Evolutionary conservation across 345 rosid genomes (phyloP), one percentile per base, ranked within the genome.

Genomic region (Lumnitzera racemosa): DNA sequence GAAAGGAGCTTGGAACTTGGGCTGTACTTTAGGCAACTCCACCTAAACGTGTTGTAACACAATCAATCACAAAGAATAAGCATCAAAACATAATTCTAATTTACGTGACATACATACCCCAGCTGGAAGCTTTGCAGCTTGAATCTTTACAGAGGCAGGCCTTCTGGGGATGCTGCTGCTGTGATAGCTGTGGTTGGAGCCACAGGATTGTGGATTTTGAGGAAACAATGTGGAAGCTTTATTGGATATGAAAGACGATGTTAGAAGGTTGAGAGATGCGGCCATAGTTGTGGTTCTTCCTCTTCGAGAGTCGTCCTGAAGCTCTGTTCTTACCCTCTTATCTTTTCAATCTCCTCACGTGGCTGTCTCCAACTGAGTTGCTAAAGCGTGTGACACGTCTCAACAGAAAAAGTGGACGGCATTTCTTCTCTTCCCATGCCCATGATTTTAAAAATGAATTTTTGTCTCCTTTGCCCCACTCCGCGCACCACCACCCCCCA

Each of bases 11-110:
- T 70, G 64, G 61, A 83, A 80, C 24, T 84, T 82, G 1, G 98
- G 95, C 72, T 86, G 68, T 68, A 53, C 84, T 74, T 82, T 91
- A 23, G 96, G 96, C 63, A 86, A 25, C 61, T 78, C 80, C 74
- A 88, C 76, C 96, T 80, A 63, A 51, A 47, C 23, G 4, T 17
- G 2, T 27, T 12, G 12, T 11, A 52, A 52, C n/a, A 14, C n/a
- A 15, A 3, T 9, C n/a, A 15, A 52, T 11, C 13, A 58, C 13
- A 0, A 15, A 24, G 15, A 62, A 46, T 1, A 23, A 11, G 15
- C 8, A 48, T 14, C 51, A 25, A 13, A 20, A 59, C 55, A 47
- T 36, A 53, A 5, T 41, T 12, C 1, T 11, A 11, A 20, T 51
- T 23, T 53, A 15, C 48, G 16, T 14, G 53, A 15, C 5, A 57